These are phyloP conservation scores for Plasmopara muralis DNA, from an alignment of 352 stramenopile species.

Conservation along the genomic window DNA sequence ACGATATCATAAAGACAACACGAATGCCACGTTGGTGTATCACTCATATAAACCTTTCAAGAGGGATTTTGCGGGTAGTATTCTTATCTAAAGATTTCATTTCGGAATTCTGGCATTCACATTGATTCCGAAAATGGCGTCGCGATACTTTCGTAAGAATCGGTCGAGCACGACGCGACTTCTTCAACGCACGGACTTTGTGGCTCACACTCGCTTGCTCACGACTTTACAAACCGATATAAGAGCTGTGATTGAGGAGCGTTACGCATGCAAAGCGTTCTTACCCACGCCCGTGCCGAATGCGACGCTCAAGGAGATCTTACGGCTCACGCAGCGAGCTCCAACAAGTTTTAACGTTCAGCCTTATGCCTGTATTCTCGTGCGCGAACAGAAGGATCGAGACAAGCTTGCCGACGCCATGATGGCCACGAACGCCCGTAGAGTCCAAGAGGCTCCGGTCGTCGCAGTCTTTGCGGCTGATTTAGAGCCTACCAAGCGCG, in stretches of 20 bases:
- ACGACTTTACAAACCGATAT: constrained; percentile 13
- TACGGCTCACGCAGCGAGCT: constrained; percentile 58
- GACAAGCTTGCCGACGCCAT: constrained; percentile 67
- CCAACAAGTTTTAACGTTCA: constrained; percentile 80
- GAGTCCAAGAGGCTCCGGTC: constrained; percentile 71
- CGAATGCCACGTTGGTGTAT: no score
- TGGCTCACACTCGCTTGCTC: constrained; percentile 4
- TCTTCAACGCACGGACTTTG: neutral
- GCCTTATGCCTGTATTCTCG: constrained; percentile 70
- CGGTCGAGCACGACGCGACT: neutral
- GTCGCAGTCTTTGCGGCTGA: constrained; percentile 79
- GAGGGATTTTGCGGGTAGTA: no score
- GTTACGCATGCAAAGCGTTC: constrained; percentile 44
- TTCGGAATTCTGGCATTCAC: no score
- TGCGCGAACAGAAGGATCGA: constrained; percentile 61
- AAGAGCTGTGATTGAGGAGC: constrained; percentile 22
- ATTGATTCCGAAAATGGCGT: neutral
- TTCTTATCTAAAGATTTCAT: no score
- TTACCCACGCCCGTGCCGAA: constrained; percentile 38
- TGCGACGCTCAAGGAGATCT: constrained; percentile 49
- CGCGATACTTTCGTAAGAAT: neutral
- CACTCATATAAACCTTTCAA: no score
- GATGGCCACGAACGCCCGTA: constrained; percentile 64
- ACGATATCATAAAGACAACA: no score
- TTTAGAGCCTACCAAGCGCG: constrained; percentile 62